Evolutionary conservation across 257 asterid species (phyloP), one percentile per base, ranked within the genome.

Genomic region (Przewalskia tangutica): DNA sequence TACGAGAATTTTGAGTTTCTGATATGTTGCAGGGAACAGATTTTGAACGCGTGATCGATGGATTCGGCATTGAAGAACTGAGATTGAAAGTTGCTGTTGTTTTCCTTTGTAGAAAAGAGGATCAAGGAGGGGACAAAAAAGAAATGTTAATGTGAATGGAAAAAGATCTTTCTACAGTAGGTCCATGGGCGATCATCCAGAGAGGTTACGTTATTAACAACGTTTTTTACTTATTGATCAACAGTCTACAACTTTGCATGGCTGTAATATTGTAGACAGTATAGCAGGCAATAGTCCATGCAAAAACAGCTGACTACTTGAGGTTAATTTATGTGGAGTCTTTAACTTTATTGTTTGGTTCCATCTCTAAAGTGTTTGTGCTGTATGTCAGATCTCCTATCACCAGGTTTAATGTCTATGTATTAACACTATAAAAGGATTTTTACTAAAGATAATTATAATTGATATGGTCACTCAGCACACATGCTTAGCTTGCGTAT

Each of bases 41-140:
- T 84, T 82, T 81, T 20, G 94, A 87, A 59, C 92, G 92, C 51
- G 92, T 92, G 77, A 90, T 87, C 6, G 38, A 20, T 36, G 93
- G 93, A 66, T 86, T 90, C 83, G 93, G 88, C 96, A 90, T 90
- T 62, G 89, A 66, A 77, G 54, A 23, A 71, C 77, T 83, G 84
- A 66, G 73, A 67, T 7, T 44, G 77, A 81, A 79, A 36, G 23
- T 77, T 84, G 13, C 51, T 8, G 36, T 50, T 40, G 1, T 27
- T 48, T 44, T 58, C 40, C 20, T 46, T 46, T 48, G 18, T 73
- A 46, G 44, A 56, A 73, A 8, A 59, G 65, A 59, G 34, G 65
- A 59, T 59, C 7, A 59, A 18, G 36, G 34, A 18, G 34, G 34
- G 3, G 20, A 18, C 12, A 20, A 4, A 18, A 11, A 70, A 46